phyloP scores from a whole-genome alignment of 768 basidiomycete species.

The Gyrodon lividus region DNA sequence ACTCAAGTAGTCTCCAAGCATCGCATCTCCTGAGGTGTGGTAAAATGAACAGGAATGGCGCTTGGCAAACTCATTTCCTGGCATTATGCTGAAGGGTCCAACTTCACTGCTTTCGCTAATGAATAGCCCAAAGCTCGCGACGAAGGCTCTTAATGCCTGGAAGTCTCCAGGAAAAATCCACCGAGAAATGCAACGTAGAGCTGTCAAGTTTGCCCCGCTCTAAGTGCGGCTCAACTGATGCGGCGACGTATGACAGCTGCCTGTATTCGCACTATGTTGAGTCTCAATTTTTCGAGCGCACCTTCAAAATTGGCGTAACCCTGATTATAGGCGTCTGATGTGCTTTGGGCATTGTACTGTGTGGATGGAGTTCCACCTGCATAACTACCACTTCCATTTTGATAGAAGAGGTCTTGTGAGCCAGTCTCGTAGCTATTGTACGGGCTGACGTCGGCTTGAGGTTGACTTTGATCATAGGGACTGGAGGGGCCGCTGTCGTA shows the following conservation, averaged over 20 bases:
- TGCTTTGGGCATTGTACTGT: conserved; percentile 48
- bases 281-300: conserved; percentile 78
- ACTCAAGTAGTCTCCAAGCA: conserved; percentile 23
- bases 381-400: conserved; percentile 64
- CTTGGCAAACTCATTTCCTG: conserved; percentile 30
- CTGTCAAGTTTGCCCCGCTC: conserved; percentile 51
- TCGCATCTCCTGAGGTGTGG: conserved; percentile 17
- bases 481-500: conserved; percentile 54
- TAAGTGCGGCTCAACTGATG: conserved; percentile 43
- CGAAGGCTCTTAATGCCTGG: conserved; percentile 35
- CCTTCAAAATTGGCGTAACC: conserved; percentile 75
- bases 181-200: conserved; percentile 22
- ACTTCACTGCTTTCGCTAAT: conserved; percentile 46
- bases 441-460: conserved; percentile 59
- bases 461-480: conserved; percentile 65
- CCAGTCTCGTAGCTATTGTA: conserved; percentile 69
- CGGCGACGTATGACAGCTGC: conserved; percentile 34
- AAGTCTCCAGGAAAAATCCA: conserved; percentile 23
- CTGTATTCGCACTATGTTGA: conserved; percentile 46
- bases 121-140: conserved; percentile 48
- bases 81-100: conserved; percentile 29
- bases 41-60: conserved; percentile 18
- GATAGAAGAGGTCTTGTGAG: conserved; percentile 64
- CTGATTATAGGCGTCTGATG: conserved; percentile 52
- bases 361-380: conserved; percentile 47